phyloP scores from a whole-genome alignment of 1,284 basidiomycete genomes.

The Trichosporon ovoides region DNA sequence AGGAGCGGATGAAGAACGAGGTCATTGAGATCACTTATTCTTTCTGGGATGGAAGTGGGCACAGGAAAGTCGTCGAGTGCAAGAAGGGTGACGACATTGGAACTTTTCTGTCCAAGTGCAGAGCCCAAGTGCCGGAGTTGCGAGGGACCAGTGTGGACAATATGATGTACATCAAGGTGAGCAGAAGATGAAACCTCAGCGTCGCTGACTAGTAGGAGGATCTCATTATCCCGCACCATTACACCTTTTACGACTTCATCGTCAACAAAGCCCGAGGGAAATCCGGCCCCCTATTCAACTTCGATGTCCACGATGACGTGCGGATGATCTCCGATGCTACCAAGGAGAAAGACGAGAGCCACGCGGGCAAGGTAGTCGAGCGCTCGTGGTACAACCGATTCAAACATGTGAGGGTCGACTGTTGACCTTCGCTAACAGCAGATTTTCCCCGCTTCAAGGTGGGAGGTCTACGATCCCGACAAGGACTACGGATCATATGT shows the following conservation, averaged over 20 bases:
- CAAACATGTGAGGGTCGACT: conserved; percentile 56
- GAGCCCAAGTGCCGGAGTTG: conserved; percentile 86
- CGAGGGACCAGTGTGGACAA: conserved; percentile 87
- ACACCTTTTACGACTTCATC: conserved; percentile 98
- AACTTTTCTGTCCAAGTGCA: conserved; percentile 84
- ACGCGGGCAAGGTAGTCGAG: conserved; percentile 98
- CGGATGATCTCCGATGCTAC: conserved; percentile 92
- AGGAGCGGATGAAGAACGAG: conserved; percentile 51
- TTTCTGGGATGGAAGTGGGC: conserved; percentile 97
- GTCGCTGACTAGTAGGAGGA: conserved; percentile 62
- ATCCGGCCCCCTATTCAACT: conserved; percentile 95
- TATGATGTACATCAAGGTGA: conserved; percentile 95
- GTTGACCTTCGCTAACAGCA: conserved; percentile 39
- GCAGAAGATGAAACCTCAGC: background rate
- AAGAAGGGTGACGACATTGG: conserved; percentile 96
- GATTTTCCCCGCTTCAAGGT: conserved; percentile 91
- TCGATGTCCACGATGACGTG: conserved; percentile 98
- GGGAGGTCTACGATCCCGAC: conserved; percentile 93
- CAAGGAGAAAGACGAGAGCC: conserved; percentile 95
- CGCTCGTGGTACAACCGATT: conserved; percentile 92
- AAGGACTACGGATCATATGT: conserved; percentile 80
- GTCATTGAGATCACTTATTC: conserved; percentile 62
- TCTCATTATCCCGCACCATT: conserved; percentile 86
- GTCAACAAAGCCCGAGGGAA: conserved; percentile 97
- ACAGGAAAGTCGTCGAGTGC: conserved; percentile 89